These are phyloP conservation scores for Dioscorea zingiberensis DNA, from an alignment of 106 monocot genomes.

Conservation along the genomic window DNA sequence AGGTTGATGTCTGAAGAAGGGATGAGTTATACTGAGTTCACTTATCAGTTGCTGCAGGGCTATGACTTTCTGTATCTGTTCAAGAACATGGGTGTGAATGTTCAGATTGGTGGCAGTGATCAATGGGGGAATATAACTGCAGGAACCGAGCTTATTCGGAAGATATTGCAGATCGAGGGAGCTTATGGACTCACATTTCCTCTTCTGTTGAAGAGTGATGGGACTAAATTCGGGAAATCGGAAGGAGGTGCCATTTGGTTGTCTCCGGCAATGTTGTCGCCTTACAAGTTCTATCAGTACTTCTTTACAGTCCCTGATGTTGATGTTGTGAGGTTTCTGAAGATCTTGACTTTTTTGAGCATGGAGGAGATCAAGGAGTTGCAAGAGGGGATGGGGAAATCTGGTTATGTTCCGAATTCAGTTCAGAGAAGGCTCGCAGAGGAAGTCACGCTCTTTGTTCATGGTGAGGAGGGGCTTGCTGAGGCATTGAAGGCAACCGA, in stretches of 20 bases:
- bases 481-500: slow-evolving; percentile 81
- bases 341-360: slow-evolving; percentile 79
- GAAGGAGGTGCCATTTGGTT: slow-evolving; percentile 87
- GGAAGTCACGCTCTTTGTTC: slow-evolving; percentile 84
- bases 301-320: slow-evolving; percentile 83
- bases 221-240: slow-evolving; percentile 90
- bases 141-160: slow-evolving; percentile 85
- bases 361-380: slow-evolving; percentile 75
- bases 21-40: slow-evolving; percentile 94
- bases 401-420: slow-evolving; percentile 67
- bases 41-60: slow-evolving; percentile 90
- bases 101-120: slow-evolving; percentile 95
- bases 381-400: slow-evolving; percentile 63
- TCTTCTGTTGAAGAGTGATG: slow-evolving; percentile 85
- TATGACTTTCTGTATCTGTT: slow-evolving; percentile 88
- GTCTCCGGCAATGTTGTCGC: slow-evolving; percentile 59
- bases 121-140: slow-evolving; percentile 98
- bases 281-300: slow-evolving; percentile 91
- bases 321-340: slow-evolving; percentile 82
- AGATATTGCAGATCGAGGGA: slow-evolving; percentile 75
- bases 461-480: slow-evolving; percentile 72
- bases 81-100: slow-evolving; percentile 79
- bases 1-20: slow-evolving; percentile 79
- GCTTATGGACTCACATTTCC: slow-evolving; percentile 93
- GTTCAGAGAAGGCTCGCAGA: slow-evolving; percentile 76